A percentile compares a stretch with the other conserved stretches of the same genome.
phyloP scores from a whole-genome alignment of 1,284 basidiomycete genomes.

The Porodaedalea pini region DNA sequence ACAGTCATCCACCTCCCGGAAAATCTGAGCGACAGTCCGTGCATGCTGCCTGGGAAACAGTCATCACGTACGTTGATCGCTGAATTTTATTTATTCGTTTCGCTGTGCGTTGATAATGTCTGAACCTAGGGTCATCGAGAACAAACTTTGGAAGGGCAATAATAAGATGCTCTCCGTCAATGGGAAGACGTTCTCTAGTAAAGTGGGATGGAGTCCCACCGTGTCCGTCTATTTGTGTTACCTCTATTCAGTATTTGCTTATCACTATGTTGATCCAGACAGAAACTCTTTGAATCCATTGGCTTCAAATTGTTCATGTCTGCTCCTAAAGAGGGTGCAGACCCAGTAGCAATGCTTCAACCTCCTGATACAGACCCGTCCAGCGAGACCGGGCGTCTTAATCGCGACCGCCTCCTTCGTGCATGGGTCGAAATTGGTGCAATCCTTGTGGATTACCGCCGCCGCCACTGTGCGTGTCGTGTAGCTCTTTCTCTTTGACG shows the following conservation, averaged over 20 bases:
- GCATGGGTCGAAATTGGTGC: slow-evolving; percentile 73
- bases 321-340: slow-evolving; percentile 22
- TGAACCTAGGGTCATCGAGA: slow-evolving; percentile 58
- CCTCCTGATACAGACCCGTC: slow-evolving; percentile 52
- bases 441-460: slow-evolving; percentile 58
- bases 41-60: slow-evolving; percentile 58
- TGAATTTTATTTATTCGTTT: slow-evolving; percentile 21
- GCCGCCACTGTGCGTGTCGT: slow-evolving; percentile 41
- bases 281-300: slow-evolving; percentile 55
- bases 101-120: slow-evolving; percentile 21
- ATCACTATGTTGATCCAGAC: slow-evolving; percentile 27
- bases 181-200: slow-evolving; percentile 53
- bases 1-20: slow-evolving; percentile 37
- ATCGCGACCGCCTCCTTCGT: slow-evolving; percentile 59
- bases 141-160: slow-evolving; percentile 69
- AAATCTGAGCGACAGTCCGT: slow-evolving; percentile 49
- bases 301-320: slow-evolving; percentile 39
- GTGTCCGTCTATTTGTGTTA: slow-evolving; percentile 43
- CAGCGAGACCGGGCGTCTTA: slow-evolving; percentile 44
- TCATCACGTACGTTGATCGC: slow-evolving; percentile 49
- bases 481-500: background rate
- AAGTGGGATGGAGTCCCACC: slow-evolving; percentile 60
- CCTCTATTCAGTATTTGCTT: background rate
- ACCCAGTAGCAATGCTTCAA: slow-evolving; percentile 38
- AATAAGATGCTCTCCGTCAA: slow-evolving; percentile 50